Evolutionary conservation across 352 stramenopile genomes (phyloP).

Genomic region (Phytopythium sindhum): DNA sequence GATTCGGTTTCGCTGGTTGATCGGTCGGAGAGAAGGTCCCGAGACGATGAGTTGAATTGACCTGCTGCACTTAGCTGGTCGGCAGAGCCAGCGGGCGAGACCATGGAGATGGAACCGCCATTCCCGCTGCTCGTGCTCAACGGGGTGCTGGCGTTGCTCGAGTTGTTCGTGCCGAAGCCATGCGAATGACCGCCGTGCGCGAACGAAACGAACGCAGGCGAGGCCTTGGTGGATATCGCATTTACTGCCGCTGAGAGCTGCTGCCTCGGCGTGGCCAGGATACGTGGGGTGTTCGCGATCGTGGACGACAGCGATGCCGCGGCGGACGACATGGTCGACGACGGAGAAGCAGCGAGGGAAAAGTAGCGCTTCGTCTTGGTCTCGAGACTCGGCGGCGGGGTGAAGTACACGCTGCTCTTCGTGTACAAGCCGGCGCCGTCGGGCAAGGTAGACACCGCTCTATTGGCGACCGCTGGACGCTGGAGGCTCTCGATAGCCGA

Average conservation of each 20-base stretch:
- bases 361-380: conserved; percentile 67
- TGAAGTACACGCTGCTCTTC: conserved; percentile 51
- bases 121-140: neutral
- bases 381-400: conserved; percentile 63
- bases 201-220: conserved; percentile 62
- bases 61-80: neutral
- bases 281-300: conserved; percentile 65
- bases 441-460: conserved; percentile 4
- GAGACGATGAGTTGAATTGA: neutral
- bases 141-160: conserved; percentile 5
- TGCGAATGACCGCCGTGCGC: conserved; percentile 20
- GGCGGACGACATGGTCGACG: conserved; percentile 69
- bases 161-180: conserved; percentile 1
- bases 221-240: conserved; percentile 71
- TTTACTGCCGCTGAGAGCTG: conserved; percentile 76
- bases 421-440: conserved; percentile 36
- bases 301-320: conserved; percentile 66
- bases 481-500: conserved; percentile 34
- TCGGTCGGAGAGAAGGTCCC: conserved; percentile 9
- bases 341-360: conserved; percentile 50
- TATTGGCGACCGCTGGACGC: conserved; percentile 16
- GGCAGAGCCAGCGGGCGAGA: neutral
- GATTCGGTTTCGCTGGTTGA: conserved; percentile 15
- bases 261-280: conserved; percentile 66
- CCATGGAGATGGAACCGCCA: neutral